These are phyloP conservation scores for Xylaria sp. DNA, from an alignment of 2,329 filamentous ascomycete species.

Conservation along the genomic window DNA sequence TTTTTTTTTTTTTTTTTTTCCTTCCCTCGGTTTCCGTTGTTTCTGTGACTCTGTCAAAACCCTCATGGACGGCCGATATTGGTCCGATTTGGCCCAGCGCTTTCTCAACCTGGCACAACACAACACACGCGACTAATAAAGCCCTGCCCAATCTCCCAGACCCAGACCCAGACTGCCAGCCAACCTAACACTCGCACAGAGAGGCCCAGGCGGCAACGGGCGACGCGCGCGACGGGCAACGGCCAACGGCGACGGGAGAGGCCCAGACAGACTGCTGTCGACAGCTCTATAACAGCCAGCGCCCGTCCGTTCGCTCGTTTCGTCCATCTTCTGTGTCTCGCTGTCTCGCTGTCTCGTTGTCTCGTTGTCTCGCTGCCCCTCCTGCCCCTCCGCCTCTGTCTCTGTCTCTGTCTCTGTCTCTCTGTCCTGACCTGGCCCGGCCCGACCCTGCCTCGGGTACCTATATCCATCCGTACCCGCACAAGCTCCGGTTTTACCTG, in stretches of 20 bases:
- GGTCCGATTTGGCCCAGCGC: conserved; percentile 30
- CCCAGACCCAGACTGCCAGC: no score
- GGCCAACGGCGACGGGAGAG: no score
- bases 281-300: no score
- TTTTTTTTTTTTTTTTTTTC: no score
- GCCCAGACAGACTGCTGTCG: no score
- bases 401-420: neutral
- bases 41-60: conserved; percentile 19
- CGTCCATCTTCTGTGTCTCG: no score
- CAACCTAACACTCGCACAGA: no score
- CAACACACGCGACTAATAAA: conserved; percentile 16
- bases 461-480: neutral
- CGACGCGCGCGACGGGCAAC: no score
- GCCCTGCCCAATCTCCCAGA: conserved; percentile 25
- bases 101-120: conserved; percentile 11
- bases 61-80: conserved; percentile 26
- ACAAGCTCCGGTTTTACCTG: neutral
- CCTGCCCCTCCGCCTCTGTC: neutral
- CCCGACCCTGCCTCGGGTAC: neutral
- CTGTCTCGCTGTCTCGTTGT: no score
- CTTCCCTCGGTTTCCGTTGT: no score
- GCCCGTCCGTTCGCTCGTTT: no score
- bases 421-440: neutral
- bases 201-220: conserved; percentile 23
- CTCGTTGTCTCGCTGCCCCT: no score